Conservation (phyloP, 768 basidiomycete species). For the Psilocybe subaeruginosa region DNA sequence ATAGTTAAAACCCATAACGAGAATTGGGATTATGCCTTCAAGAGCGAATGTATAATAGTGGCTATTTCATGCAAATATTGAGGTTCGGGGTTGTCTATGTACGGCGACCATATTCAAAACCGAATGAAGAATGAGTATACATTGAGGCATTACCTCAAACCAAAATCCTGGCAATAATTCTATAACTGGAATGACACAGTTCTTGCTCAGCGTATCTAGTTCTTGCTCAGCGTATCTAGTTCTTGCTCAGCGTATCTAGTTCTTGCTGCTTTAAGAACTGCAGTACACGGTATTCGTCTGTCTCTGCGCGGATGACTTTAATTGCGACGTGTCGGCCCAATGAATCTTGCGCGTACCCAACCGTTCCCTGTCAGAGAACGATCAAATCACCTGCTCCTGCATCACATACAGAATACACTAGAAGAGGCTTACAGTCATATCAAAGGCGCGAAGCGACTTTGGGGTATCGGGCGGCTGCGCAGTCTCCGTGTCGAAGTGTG, state of each 20-base stretch:
- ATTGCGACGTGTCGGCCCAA: slow-evolving; percentile 22
- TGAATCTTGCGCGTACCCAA: slow-evolving; percentile 24
- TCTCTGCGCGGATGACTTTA: neutral
- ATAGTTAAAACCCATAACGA: too few relatives aligned
- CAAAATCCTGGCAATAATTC: slow-evolving; percentile 26
- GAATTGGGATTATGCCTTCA: slow-evolving; percentile 9
- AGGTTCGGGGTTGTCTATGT: slow-evolving; percentile 12
- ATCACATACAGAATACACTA: too few relatives aligned
- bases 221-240: neutral
- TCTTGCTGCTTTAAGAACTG: slow-evolving; percentile 14
- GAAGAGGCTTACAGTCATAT: too few relatives aligned
- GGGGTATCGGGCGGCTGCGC: too few relatives aligned
- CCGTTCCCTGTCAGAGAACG: neutral
- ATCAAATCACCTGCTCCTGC: rapidly evolving
- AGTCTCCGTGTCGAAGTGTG: too few relatives aligned
- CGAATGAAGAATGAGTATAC: too few relatives aligned
- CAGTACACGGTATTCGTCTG: slow-evolving; percentile 24
- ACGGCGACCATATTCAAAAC: slow-evolving; percentile 15
- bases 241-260: neutral
- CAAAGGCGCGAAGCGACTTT: too few relatives aligned
- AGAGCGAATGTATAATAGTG: slow-evolving; percentile 15
- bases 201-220: neutral
- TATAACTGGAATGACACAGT: slow-evolving; percentile 24
- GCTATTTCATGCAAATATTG: slow-evolving; percentile 6
- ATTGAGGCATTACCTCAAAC: slow-evolving; percentile 29